phyloP scores from a whole-genome alignment of 495 filamentous ascomycete genomes.

The Penicillium turbatum region DNA sequence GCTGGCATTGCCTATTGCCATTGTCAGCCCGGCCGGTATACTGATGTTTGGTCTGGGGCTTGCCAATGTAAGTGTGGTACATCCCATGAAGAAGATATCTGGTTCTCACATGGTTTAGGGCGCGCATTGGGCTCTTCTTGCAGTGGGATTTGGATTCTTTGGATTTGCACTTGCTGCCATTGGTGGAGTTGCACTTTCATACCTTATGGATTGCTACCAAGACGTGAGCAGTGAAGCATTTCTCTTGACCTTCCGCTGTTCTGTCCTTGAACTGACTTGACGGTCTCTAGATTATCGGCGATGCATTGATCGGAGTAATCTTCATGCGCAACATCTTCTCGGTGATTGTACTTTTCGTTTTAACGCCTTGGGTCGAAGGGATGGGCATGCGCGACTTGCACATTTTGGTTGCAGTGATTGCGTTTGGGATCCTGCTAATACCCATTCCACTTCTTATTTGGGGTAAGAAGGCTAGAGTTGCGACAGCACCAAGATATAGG shows the following conservation, averaged over 20 bases:
- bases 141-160: constrained; percentile 29
- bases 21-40: constrained; percentile 22
- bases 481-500: constrained; percentile 17
- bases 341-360: constrained; percentile 29
- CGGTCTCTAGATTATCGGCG: constrained; percentile 26
- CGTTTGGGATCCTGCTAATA: constrained; percentile 18
- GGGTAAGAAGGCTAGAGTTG: constrained; percentile 23
- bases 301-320: constrained; percentile 31
- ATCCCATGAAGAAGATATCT: not conserved
- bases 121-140: constrained; percentile 24
- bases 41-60: constrained; percentile 36
- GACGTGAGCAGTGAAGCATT: constrained; percentile 20
- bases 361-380: constrained; percentile 35
- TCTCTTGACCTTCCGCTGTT: not conserved
- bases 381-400: constrained; percentile 34
- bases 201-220: constrained; percentile 35
- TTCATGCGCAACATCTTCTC: constrained; percentile 33
- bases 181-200: constrained; percentile 27
- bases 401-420: constrained; percentile 17
- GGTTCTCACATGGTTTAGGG: constrained; percentile 16
- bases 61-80: constrained; percentile 17
- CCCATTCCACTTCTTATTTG: constrained; percentile 21
- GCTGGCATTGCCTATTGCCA: constrained; percentile 24
- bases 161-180: constrained; percentile 23
- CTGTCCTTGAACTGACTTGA: not conserved